A percentile compares a stretch with the other conserved stretches of the same genome.
phyloP scores from a whole-genome alignment of 1,284 basidiomycete genomes.

The Ganoderma leucocontextum region DNA sequence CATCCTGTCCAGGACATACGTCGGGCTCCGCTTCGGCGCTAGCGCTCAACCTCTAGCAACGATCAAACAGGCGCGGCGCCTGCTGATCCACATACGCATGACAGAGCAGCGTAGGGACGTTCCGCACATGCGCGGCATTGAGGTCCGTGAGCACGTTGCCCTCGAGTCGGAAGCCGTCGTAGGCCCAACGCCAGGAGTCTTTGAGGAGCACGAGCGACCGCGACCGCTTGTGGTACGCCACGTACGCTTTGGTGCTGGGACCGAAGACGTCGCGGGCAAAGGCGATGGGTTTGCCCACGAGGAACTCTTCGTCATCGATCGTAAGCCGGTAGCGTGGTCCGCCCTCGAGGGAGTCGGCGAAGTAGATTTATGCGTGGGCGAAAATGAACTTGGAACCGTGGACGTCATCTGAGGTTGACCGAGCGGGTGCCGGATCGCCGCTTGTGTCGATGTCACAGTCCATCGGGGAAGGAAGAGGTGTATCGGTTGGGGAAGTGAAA shows the following conservation, averaged over 20 bases:
- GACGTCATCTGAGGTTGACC: background rate
- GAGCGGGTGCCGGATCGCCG: too few species aligned
- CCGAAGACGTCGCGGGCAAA: background rate
- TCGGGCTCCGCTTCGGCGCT: too few species aligned
- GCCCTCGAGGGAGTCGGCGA: background rate
- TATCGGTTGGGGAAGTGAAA: too few species aligned
- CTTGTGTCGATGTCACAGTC: too few species aligned
- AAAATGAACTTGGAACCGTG: background rate
- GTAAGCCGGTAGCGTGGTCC: background rate
- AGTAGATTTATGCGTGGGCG: background rate
- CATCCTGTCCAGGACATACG: too few species aligned
- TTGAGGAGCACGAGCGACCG: slow-evolving; percentile 10
- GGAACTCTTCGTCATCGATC: background rate
- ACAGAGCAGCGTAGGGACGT: slow-evolving; percentile 8
- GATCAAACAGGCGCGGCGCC: too few species aligned
- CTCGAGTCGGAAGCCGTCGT: background rate
- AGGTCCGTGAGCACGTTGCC: background rate
- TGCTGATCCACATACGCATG: background rate
- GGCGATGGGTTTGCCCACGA: slow-evolving; percentile 6
- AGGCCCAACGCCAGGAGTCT: slow-evolving; percentile 6
- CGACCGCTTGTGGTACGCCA: slow-evolving; percentile 8
- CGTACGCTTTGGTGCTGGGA: slow-evolving; percentile 8
- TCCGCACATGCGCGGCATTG: background rate
- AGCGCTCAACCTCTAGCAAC: too few species aligned
- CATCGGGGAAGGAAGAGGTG: too few species aligned